A percentile compares a stretch with the other conserved stretches of the same genome.
phyloP scores from a whole-genome alignment of 352 stramenopile genomes.

The Phytophthora idaei region DNA sequence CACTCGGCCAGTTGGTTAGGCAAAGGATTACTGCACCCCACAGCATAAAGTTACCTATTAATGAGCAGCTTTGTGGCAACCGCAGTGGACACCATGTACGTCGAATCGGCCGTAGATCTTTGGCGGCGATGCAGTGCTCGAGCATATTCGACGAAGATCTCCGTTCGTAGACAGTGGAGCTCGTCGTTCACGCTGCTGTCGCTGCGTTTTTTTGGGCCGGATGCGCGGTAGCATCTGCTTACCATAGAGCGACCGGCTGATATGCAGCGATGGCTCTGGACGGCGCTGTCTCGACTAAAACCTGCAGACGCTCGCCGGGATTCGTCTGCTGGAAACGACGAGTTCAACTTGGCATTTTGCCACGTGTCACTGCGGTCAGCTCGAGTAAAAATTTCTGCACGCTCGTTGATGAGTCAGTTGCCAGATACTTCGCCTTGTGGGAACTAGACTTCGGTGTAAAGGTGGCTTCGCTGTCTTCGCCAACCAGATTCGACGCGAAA shows the following conservation, averaged over 20 bases:
- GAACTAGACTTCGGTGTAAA: not conserved
- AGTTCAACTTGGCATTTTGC: slow-evolving; percentile 18
- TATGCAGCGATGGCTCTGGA: slow-evolving; percentile 18
- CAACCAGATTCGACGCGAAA: not conserved
- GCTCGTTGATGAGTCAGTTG: slow-evolving; percentile 12
- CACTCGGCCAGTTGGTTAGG: not conserved
- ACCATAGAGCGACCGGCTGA: slow-evolving; percentile 30
- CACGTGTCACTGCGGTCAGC: slow-evolving; percentile 1
- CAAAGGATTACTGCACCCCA: not conserved
- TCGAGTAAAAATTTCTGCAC: not conserved
- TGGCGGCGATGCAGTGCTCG: not conserved
- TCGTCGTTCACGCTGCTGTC: not conserved
- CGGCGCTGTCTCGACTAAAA: slow-evolving; percentile 7
- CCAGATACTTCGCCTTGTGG: slow-evolving; percentile 3
- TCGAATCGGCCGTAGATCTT: not conserved
- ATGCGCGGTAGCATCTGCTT: slow-evolving; percentile 24
- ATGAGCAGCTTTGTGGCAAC: not conserved
- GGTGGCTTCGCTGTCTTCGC: not conserved
- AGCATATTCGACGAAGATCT: slow-evolving; percentile 2
- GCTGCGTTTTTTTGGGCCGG: slow-evolving; percentile 5
- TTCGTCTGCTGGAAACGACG: slow-evolving; percentile 8
- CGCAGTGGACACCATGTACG: not conserved
- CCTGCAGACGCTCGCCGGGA: slow-evolving; percentile 1
- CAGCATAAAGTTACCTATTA: not conserved
- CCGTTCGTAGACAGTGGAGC: not conserved